Conservation (phyloP, 2,329 filamentous ascomycete species). For the Aureobasidium vineae region DNA sequence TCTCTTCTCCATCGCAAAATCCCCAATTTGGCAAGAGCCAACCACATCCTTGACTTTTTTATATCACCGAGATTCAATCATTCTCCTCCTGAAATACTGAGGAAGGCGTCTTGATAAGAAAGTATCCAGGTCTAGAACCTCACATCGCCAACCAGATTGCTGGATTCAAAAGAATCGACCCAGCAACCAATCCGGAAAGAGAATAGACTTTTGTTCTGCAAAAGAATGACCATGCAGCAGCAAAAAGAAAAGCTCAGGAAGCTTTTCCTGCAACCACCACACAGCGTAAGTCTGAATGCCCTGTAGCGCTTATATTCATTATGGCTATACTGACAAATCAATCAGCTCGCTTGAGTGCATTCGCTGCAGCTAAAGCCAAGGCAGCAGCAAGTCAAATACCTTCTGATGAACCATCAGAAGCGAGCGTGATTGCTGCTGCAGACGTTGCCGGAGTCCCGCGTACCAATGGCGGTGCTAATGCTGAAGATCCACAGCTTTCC, state of each 20-base stretch:
- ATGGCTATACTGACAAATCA: not conserved
- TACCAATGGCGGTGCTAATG: conserved; percentile 1
- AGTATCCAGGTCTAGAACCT: not conserved
- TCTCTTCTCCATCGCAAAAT: conserved; percentile 9
- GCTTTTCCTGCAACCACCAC: conserved; percentile 33
- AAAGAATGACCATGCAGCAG: conserved; percentile 32
- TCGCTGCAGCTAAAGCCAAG: conserved; percentile 34
- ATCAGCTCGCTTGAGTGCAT: conserved; percentile 36
- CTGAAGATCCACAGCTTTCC: conserved; percentile 9
- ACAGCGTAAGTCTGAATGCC: not conserved
- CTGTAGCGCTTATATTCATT: no score
- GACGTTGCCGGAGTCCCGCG: not conserved
- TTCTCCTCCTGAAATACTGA: not conserved
- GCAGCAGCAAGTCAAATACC: conserved; percentile 15
- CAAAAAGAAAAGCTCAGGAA: conserved; percentile 39
- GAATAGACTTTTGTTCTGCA: not conserved
- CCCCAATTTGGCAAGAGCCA: conserved; percentile 14
- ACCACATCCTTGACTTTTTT: not conserved
- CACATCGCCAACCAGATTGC: not conserved
- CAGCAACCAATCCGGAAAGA: not conserved
- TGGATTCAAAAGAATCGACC: not conserved
- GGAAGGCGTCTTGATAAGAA: not conserved
- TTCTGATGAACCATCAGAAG: not conserved
- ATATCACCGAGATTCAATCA: not conserved
- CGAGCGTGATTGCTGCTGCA: not conserved